A percentile compares a stretch with the other conserved stretches of the same genome.
Conservation (phyloP, 192 early-diverging fungal species). For the Backusella morwellensis region DNA sequence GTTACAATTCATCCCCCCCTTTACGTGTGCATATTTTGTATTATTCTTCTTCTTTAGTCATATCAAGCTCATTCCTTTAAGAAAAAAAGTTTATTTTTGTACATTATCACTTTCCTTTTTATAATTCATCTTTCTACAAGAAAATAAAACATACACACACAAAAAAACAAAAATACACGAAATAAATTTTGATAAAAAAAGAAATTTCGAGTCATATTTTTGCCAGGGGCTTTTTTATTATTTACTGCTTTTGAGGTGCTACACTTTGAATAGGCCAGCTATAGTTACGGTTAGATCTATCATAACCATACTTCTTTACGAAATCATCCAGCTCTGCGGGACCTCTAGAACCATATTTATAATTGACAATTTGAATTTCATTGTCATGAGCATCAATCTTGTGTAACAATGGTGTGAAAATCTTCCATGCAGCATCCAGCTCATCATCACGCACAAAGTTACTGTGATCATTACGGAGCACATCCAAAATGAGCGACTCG, state of each 20-base stretch:
- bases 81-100: conserved; percentile 5
- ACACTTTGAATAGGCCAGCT: conserved; percentile 14
- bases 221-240: neutral
- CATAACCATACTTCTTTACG: conserved; percentile 55
- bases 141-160: neutral
- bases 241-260: neutral
- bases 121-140: neutral
- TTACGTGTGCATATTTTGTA: neutral
- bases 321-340: conserved; percentile 78
- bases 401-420: conserved; percentile 96
- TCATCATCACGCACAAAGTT: conserved; percentile 95
- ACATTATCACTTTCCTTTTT: neutral
- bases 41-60: conserved; percentile 2
- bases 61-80: neutral
- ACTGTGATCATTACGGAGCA: conserved; percentile 87
- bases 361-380: conserved; percentile 56
- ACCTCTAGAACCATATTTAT: conserved; percentile 82
- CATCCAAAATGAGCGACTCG: conserved; percentile 90
- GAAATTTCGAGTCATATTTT: neutral
- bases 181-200: neutral
- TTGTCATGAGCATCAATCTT: conserved; percentile 63
- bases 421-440: conserved; percentile 95
- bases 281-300: neutral
- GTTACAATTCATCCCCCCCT: neutral
- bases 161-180: neutral